A percentile compares a stretch with the other conserved stretches of the same genome.
Conservation (phyloP, 75 land plant species). For the Cryptomeria japonica region DNA sequence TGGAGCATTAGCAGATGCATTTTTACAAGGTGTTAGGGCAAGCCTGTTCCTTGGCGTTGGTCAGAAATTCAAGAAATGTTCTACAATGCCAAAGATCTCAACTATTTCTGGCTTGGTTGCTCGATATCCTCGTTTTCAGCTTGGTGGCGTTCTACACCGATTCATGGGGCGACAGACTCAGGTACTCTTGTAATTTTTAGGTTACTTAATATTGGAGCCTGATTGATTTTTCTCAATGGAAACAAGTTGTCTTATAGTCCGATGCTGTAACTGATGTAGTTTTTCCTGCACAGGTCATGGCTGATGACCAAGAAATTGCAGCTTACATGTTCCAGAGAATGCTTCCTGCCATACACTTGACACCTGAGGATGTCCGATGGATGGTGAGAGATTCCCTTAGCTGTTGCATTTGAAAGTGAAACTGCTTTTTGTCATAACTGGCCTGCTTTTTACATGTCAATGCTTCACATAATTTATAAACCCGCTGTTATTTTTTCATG, state of each 20-base stretch:
- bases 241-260: neutral
- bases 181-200: slow-evolving; percentile 28
- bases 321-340: slow-evolving; percentile 96
- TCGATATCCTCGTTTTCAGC: slow-evolving; percentile 59
- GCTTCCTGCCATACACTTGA: slow-evolving; percentile 79
- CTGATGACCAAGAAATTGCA: slow-evolving; percentile 95
- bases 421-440: neutral
- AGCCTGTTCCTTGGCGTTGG: slow-evolving; percentile 46
- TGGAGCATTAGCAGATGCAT: slow-evolving; percentile 86
- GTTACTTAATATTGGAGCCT: neutral
- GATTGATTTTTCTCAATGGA: neutral
- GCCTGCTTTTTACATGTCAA: neutral
- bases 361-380: slow-evolving; percentile 92
- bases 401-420: neutral
- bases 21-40: slow-evolving; percentile 72
- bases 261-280: neutral
- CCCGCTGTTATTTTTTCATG: neutral
- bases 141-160: slow-evolving; percentile 80
- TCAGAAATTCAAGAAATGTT: slow-evolving; percentile 34
- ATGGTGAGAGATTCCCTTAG: slow-evolving; percentile 57
- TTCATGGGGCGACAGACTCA: slow-evolving; percentile 98
- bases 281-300: slow-evolving; percentile 65
- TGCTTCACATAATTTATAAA: neutral
- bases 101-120: slow-evolving; percentile 76
- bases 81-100: slow-evolving; percentile 41